Conservation (phyloP, 169 alveolate genomes). For the Babesia ovata region DNA sequence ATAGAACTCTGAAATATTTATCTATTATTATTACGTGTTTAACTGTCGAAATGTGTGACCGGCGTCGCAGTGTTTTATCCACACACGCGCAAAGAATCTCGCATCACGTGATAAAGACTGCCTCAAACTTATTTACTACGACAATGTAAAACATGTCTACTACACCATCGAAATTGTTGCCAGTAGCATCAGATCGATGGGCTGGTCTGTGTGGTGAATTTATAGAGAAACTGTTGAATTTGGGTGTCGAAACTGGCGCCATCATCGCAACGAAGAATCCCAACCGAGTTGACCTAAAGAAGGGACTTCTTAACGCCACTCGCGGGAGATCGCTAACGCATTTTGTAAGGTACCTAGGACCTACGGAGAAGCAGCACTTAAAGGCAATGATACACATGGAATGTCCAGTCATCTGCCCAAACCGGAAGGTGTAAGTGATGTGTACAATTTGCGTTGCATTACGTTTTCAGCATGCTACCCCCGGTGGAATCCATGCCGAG, state of each 20-base stretch:
- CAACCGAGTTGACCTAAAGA: slow-evolving; percentile 64
- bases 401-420: slow-evolving; percentile 68
- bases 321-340: slow-evolving; percentile 49
- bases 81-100: neutral
- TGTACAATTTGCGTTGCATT: neutral
- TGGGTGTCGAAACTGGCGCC: slow-evolving; percentile 42
- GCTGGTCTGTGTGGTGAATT: slow-evolving; percentile 40
- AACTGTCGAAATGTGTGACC: neutral
- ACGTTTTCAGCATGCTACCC: slow-evolving; percentile 36
- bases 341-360: slow-evolving; percentile 34
- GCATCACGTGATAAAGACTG: too few relatives aligned
- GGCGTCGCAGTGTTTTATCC: neutral
- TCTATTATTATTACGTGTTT: neutral
- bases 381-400: slow-evolving; percentile 59
- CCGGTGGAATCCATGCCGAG: slow-evolving; percentile 70
- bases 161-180: neutral
- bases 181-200: slow-evolving; percentile 25
- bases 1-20: neutral
- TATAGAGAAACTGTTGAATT: slow-evolving; percentile 41
- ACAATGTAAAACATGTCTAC: slow-evolving; percentile 3
- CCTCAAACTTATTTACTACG: neutral
- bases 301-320: slow-evolving; percentile 47
- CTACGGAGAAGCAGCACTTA: slow-evolving; percentile 42
- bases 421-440: slow-evolving; percentile 39
- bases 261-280: slow-evolving; percentile 26